These are phyloP conservation scores for Hymenoscyphus infarciens DNA, from an alignment of 2,329 filamentous ascomycete genomes.

Conservation along the genomic window DNA sequence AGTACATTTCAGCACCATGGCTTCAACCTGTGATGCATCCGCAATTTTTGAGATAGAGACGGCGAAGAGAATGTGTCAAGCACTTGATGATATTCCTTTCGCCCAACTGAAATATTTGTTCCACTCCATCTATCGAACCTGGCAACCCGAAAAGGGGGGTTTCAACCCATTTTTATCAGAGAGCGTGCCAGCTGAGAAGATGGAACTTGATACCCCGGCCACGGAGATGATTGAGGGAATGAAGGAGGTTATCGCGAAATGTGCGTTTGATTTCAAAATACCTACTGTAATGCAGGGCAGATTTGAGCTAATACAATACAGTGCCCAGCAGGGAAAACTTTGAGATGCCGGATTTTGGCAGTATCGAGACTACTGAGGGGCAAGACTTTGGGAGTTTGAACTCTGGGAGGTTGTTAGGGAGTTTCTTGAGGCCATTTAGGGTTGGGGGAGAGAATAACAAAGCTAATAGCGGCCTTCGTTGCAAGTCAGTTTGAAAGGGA, in stretches of 20 bases:
- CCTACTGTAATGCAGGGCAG: neutral
- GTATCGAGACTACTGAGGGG: neutral
- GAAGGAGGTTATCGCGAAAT: constrained; percentile 8
- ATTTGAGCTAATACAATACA: neutral
- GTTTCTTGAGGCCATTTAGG: neutral
- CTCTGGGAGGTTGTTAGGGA: neutral
- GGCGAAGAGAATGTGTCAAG: constrained; percentile 10
- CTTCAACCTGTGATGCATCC: neutral
- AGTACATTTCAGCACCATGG: constrained; percentile 6
- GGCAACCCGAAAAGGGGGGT: constrained; percentile 15
- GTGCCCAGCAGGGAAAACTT: neutral
- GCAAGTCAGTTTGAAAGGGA: too few species aligned
- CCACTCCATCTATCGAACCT: constrained; percentile 22
- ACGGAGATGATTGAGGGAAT: constrained; percentile 14
- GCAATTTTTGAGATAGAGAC: neutral
- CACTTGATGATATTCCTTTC: constrained; percentile 16
- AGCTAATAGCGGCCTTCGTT: too few species aligned
- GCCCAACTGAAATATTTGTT: constrained; percentile 21
- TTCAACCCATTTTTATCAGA: constrained; percentile 18
- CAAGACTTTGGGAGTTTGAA: neutral
- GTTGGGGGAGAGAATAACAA: neutral
- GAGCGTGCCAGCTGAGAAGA: neutral
- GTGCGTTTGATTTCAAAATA: constrained; percentile 7
- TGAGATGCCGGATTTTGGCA: neutral
- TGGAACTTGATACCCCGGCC: constrained; percentile 8